phyloP scores from a whole-genome alignment of 2,329 filamentous ascomycete species.

The Apiospora marii region DNA sequence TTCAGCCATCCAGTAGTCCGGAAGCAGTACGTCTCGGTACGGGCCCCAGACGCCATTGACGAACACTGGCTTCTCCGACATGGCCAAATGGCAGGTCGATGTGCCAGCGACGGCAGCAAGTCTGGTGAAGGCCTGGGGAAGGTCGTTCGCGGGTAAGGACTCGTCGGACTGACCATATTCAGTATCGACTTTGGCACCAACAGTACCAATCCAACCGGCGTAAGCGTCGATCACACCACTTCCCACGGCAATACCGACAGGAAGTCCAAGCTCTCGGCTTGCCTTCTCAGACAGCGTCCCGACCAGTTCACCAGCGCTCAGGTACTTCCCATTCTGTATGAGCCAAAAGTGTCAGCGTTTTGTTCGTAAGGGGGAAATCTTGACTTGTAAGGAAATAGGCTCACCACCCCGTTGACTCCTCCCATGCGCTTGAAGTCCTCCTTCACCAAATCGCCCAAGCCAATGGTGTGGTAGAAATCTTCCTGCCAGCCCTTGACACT shows the following conservation, averaged over 20 bases:
- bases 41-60: constrained; percentile 97
- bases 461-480: constrained; percentile 88
- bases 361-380: neutral
- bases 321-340: constrained; percentile 85
- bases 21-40: constrained; percentile 91
- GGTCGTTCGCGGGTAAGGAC: constrained; percentile 77
- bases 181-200: constrained; percentile 93
- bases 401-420: constrained; percentile 93
- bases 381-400: constrained; percentile 50
- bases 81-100: constrained; percentile 95
- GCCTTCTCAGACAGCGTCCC: constrained; percentile 86
- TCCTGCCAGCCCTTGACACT: constrained; percentile 99
- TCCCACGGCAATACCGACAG: constrained; percentile 87
- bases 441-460: constrained; percentile 82
- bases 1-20: constrained; percentile 95
- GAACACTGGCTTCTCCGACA: constrained; percentile 93
- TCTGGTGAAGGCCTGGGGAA: constrained; percentile 91
- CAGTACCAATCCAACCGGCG: constrained; percentile 97
- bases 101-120: constrained; percentile 95
- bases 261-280: constrained; percentile 82
- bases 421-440: constrained; percentile 94
- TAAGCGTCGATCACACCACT: constrained; percentile 98
- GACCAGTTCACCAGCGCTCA: constrained; percentile 91
- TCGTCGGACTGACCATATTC: constrained; percentile 71
- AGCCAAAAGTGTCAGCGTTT: constrained; percentile 31